Conservation (phyloP, 192 early-diverging fungal genomes). For the Podila horticola region DNA sequence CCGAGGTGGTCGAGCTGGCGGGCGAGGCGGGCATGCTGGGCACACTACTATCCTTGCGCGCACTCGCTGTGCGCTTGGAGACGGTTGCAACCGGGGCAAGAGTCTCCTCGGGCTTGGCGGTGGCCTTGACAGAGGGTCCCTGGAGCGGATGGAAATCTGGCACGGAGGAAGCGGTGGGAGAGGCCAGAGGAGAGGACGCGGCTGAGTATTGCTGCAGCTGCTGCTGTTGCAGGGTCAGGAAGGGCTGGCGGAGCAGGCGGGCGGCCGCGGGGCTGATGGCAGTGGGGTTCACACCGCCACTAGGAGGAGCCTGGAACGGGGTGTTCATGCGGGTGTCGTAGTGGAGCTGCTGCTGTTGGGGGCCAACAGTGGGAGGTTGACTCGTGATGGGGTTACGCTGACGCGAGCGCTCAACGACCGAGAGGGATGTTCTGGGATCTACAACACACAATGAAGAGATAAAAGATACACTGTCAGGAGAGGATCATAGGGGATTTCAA, state of each 20-base stretch:
- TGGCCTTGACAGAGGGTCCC: not conserved
- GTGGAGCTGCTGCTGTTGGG: slow-evolving; percentile 15
- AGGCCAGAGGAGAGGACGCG: slow-evolving; percentile 8
- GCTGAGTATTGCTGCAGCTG: slow-evolving; percentile 12
- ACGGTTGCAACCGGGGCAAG: slow-evolving; percentile 2
- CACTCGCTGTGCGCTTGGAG: slow-evolving; percentile 6
- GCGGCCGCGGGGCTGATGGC: slow-evolving; percentile 37
- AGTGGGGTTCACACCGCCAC: not conserved
- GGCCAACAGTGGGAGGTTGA: slow-evolving; percentile 1
- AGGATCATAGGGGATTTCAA: too few relatives aligned
- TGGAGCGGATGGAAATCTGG: slow-evolving; percentile 12
- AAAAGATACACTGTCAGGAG: too few relatives aligned
- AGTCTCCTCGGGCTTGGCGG: not conserved
- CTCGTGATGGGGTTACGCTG: slow-evolving; percentile 21
- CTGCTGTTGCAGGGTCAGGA: slow-evolving; percentile 19
- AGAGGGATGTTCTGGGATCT: slow-evolving; percentile 31
- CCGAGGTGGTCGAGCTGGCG: not conserved
- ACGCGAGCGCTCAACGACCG: slow-evolving; percentile 29
- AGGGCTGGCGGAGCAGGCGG: slow-evolving; percentile 29
- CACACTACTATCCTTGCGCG: slow-evolving; percentile 6
- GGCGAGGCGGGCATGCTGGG: not conserved
- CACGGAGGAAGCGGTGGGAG: slow-evolving; percentile 19
- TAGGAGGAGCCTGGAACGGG: not conserved
- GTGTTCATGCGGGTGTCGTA: slow-evolving; percentile 7
- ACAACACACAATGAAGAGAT: not conserved